A percentile compares a stretch with the other conserved stretches of the same genome.
These are phyloP conservation scores for Aureobasidium sp. DNA, from an alignment of 2,329 filamentous ascomycete species.

Conservation along the genomic window DNA sequence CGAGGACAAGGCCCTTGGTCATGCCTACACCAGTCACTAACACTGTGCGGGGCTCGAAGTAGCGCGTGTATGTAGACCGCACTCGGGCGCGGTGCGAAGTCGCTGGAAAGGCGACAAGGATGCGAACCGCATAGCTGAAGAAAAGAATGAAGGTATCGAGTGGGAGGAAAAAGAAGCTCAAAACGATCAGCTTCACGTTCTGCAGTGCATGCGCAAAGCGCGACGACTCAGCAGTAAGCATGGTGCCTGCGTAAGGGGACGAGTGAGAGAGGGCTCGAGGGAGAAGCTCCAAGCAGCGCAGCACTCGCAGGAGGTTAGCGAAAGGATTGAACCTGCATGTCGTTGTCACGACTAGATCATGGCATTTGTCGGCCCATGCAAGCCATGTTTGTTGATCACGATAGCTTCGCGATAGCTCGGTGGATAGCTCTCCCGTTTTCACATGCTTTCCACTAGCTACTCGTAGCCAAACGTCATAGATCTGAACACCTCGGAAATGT, in stretches of 20 bases:
- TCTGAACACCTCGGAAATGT: background rate
- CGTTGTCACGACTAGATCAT: background rate
- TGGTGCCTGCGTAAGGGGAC: constrained; percentile 10
- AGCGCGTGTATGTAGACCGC: constrained; percentile 23
- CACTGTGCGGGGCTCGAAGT: constrained; percentile 45
- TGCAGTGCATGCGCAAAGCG: constrained; percentile 36
- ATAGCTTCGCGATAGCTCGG: constrained; percentile 7
- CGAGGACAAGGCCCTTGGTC: constrained; percentile 59
- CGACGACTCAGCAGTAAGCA: constrained; percentile 28
- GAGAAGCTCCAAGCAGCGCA: background rate
- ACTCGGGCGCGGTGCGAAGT: constrained; percentile 18
- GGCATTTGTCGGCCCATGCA: background rate
- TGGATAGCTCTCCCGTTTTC: constrained; percentile 5
- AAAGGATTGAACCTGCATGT: background rate
- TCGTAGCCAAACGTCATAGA: background rate
- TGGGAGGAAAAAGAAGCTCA: constrained; percentile 40
- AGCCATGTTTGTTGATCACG: constrained; percentile 2
- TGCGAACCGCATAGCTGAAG: constrained; percentile 24
- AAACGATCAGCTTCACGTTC: constrained; percentile 38
- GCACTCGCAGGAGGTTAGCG: background rate
- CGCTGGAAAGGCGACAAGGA: constrained; percentile 15
- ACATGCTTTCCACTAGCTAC: constrained; percentile 4
- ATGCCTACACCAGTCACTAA: constrained; percentile 67
- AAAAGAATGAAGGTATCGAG: constrained; percentile 39
- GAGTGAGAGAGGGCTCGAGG: background rate